These are phyloP conservation scores for Blastocystis sp. DNA, from an alignment of 352 stramenopile genomes.

Conservation along the genomic window DNA sequence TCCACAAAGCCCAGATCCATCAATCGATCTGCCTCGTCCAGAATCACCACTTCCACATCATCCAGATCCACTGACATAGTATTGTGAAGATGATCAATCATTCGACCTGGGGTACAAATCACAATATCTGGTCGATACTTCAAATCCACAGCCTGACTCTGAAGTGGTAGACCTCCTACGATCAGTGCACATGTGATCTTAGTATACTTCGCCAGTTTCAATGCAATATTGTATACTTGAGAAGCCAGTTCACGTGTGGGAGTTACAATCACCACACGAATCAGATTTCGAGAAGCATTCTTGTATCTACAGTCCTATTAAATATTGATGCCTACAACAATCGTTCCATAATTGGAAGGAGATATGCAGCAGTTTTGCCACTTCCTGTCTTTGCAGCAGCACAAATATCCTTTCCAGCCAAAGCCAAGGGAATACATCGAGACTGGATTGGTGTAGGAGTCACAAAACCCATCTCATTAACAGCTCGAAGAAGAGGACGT, in stretches of 20 bases:
- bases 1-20: slow-evolving; percentile 95
- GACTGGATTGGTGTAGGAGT: slow-evolving; percentile 87
- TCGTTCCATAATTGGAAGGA: slow-evolving; percentile 90
- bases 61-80: slow-evolving; percentile 87
- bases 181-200: slow-evolving; percentile 83
- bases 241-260: slow-evolving; percentile 92
- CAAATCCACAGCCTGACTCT: slow-evolving; percentile 87
- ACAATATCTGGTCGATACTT: slow-evolving; percentile 87
- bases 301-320: slow-evolving; percentile 34
- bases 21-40: slow-evolving; percentile 86
- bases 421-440: slow-evolving; percentile 82
- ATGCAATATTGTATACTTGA: slow-evolving; percentile 68
- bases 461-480: slow-evolving; percentile 89
- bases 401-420: slow-evolving; percentile 92
- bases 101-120: slow-evolving; percentile 88
- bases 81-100: slow-evolving; percentile 95
- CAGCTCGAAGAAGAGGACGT: slow-evolving; percentile 85
- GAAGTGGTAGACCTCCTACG: slow-evolving; percentile 81
- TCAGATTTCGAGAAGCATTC: slow-evolving; percentile 65
- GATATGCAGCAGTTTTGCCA: slow-evolving; percentile 95
- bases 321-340: slow-evolving; percentile 81
- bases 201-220: slow-evolving; percentile 75
- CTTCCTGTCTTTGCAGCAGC: slow-evolving; percentile 88
- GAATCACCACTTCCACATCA: slow-evolving; percentile 90
- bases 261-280: slow-evolving; percentile 88